A percentile compares a stretch with the other conserved stretches of the same genome.
Conservation (phyloP, 2,329 filamentous ascomycete species). For the Cercospora canescens region DNA sequence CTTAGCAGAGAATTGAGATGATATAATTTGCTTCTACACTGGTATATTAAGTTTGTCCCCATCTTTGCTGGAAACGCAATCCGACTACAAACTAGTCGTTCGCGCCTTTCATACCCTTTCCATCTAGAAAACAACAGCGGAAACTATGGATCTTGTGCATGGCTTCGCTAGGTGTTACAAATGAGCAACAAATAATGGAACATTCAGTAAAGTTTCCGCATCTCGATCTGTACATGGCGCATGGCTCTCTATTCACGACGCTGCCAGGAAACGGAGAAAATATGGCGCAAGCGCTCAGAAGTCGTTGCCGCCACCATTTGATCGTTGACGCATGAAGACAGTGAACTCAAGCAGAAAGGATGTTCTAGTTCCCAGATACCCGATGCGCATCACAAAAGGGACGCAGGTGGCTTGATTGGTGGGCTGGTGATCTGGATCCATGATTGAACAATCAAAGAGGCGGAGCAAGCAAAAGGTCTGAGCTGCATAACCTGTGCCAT, state of each 20-base stretch:
- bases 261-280: neutral
- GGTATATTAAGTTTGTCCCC: neutral
- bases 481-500: neutral
- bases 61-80: conserved; percentile 10
- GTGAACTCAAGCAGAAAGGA: no score
- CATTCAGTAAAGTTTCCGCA: neutral
- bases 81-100: neutral
- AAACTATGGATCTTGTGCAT: neutral
- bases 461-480: neutral
- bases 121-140: neutral
- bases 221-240: neutral
- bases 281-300: neutral
- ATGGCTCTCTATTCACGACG: neutral
- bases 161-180: neutral
- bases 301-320: no score
- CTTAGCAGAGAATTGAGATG: neutral
- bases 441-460: neutral
- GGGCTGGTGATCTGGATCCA: neutral
- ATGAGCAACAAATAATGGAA: neutral
- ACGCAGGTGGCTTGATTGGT: neutral
- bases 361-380: neutral
- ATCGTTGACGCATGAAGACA: no score
- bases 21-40: neutral
- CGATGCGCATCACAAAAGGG: neutral
- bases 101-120: neutral